These are phyloP conservation scores for Escallonia rubra DNA, from an alignment of 129 eudicot species.

Conservation along the genomic window DNA sequence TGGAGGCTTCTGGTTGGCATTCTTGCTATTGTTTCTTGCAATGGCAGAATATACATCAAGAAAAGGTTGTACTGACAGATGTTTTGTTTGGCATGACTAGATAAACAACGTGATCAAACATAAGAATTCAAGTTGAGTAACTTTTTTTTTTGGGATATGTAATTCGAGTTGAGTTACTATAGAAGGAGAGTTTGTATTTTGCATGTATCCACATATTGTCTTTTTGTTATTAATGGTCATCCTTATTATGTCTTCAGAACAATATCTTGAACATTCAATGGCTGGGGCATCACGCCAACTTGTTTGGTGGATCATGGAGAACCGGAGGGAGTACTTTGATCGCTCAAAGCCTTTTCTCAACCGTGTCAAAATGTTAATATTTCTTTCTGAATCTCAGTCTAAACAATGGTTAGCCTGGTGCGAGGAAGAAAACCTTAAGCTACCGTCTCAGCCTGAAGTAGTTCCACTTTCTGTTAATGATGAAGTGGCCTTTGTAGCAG, in stretches of 20 bases:
- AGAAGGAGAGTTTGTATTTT: background rate
- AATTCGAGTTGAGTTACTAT: background rate
- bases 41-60: too few species aligned
- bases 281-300: constrained; percentile 74
- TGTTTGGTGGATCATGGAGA: constrained; percentile 99
- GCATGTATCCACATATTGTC: background rate
- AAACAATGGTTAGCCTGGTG: constrained; percentile 94
- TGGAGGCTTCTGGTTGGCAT: too few species aligned
- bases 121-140: background rate
- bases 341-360: constrained; percentile 71
- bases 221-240: background rate
- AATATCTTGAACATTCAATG: constrained; percentile 64
- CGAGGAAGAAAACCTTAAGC: constrained; percentile 68
- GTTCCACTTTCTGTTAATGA: constrained; percentile 92
- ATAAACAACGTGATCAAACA: too few species aligned
- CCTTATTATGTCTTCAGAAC: constrained; percentile 41
- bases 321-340: constrained; percentile 85
- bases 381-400: constrained; percentile 82
- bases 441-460: constrained; percentile 48
- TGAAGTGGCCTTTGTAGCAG: constrained; percentile 93
- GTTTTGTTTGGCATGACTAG: too few species aligned
- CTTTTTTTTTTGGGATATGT: background rate
- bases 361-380: constrained; percentile 65
- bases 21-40: too few species aligned
- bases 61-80: too few species aligned